Evolutionary conservation across 176 grass and related monocot species (phyloP).

Genomic region (Tuctoria greenei): DNA sequence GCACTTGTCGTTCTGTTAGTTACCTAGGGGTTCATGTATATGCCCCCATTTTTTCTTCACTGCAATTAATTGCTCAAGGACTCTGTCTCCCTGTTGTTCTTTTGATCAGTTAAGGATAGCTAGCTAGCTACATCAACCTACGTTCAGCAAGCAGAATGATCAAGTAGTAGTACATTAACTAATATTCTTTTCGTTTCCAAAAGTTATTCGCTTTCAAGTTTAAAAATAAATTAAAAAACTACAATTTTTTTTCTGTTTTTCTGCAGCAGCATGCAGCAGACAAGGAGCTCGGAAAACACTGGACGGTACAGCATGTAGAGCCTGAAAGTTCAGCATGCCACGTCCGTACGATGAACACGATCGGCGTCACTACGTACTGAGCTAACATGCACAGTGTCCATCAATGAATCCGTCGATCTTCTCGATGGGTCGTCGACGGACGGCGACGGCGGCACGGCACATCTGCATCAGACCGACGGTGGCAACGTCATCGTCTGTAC

Average conservation of each 20-base stretch:
- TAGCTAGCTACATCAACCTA: conserved; percentile 40
- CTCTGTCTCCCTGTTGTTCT: background rate
- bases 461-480: conserved; percentile 32
- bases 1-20: conserved; percentile 40
- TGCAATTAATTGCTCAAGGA: conserved; percentile 32
- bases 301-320: too few species aligned
- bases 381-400: conserved; percentile 30
- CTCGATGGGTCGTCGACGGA: background rate
- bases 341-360: background rate
- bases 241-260: too few species aligned
- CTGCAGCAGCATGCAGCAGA: background rate
- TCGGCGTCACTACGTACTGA: conserved; percentile 29
- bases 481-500: conserved; percentile 24
- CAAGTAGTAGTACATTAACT: too few species aligned
- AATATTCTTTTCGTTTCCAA: too few species aligned
- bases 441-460: conserved; percentile 16
- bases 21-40: conserved; percentile 2
- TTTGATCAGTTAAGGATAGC: conserved; percentile 34
- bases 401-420: conserved; percentile 18
- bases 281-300: too few species aligned
- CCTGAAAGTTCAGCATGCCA: conserved; percentile 25
- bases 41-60: conserved; percentile 21
- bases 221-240: too few species aligned
- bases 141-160: conserved; percentile 24
- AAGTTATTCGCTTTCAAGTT: too few species aligned